These are phyloP conservation scores for Globisporangium middletonii DNA, from an alignment of 352 stramenopile genomes.

Conservation along the genomic window DNA sequence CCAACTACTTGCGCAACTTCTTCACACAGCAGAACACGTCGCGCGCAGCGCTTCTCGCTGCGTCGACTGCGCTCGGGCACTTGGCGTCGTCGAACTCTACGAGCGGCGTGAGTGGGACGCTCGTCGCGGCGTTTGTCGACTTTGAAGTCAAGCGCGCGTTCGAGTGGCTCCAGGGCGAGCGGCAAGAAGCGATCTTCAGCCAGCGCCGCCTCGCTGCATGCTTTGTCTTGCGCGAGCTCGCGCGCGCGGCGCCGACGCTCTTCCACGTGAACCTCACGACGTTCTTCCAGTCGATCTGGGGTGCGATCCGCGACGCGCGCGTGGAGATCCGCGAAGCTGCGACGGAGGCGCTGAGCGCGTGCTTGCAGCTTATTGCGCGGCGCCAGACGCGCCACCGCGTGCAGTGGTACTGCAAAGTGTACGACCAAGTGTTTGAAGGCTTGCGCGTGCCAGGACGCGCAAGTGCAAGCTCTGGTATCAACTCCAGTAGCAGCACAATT, in stretches of 20 bases:
- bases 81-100: conserved; percentile 64
- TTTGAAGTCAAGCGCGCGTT: conserved; percentile 90
- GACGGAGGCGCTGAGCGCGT: conserved; percentile 79
- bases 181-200: conserved; percentile 67
- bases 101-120: conserved; percentile 69
- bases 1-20: conserved; percentile 87
- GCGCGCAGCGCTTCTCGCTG: conserved; percentile 50
- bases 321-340: conserved; percentile 82
- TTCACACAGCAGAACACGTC: conserved; percentile 67
- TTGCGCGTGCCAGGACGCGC: conserved; percentile 19
- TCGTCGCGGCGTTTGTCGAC: conserved; percentile 88
- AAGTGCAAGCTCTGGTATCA: neutral
- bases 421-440: conserved; percentile 87
- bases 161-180: conserved; percentile 77
- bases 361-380: conserved; percentile 81
- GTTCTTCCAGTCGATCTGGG: conserved; percentile 92
- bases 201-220: conserved; percentile 73
- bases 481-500: conserved; percentile 13
- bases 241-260: conserved; percentile 78
- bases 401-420: conserved; percentile 92
- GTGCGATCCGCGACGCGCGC: conserved; percentile 60
- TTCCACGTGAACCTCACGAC: conserved; percentile 90
- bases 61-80: conserved; percentile 73
- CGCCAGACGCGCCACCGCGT: conserved; percentile 78
- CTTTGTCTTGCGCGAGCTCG: conserved; percentile 86